Evolutionary conservation across 179 eudicot genomes (phyloP).

Genomic region (Corrigiola litoralis): DNA sequence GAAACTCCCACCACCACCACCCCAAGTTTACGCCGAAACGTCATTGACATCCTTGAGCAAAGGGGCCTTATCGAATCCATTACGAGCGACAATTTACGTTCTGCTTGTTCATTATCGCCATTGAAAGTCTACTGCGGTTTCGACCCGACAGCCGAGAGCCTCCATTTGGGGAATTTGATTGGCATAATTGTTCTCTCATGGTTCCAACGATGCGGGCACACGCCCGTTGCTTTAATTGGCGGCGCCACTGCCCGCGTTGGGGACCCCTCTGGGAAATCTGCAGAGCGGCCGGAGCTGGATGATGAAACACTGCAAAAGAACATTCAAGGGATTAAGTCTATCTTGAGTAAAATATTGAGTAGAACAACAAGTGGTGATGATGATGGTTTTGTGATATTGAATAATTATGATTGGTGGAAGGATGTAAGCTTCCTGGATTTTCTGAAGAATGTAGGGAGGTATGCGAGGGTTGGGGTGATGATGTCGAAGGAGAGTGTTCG

Average conservation of each 20-base stretch:
- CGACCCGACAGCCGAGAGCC: constrained; percentile 86
- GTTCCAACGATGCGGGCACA: constrained; percentile 80
- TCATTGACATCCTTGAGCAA: constrained; percentile 53
- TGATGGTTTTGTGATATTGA: constrained; percentile 40
- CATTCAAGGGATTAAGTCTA: constrained; percentile 35
- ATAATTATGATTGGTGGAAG: constrained; percentile 96
- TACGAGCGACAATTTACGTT: constrained; percentile 54
- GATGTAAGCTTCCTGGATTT: constrained; percentile 70
- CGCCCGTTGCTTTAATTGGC: constrained; percentile 62
- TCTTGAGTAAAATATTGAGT: constrained; percentile 36
- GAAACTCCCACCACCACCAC: constrained; percentile 1
- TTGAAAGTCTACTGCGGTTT: constrained; percentile 79
- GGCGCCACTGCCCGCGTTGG: constrained; percentile 92
- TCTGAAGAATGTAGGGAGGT: constrained; percentile 54
- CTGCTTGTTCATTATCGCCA: constrained; percentile 35
- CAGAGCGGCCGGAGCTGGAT: constrained; percentile 72
- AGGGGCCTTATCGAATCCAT: constrained; percentile 73
- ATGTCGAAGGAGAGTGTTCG: constrained; percentile 79
- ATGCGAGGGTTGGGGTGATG: constrained; percentile 84
- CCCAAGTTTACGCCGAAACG: constrained; percentile 24
- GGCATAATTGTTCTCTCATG: constrained; percentile 78
- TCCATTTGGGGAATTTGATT: constrained; percentile 77
- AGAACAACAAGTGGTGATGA: constrained; percentile 23
- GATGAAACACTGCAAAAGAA: constrained; percentile 41
- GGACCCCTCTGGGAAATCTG: constrained; percentile 81